Evolutionary conservation across 495 filamentous ascomycete species (phyloP).

Genomic region (Xylaria longipes): DNA sequence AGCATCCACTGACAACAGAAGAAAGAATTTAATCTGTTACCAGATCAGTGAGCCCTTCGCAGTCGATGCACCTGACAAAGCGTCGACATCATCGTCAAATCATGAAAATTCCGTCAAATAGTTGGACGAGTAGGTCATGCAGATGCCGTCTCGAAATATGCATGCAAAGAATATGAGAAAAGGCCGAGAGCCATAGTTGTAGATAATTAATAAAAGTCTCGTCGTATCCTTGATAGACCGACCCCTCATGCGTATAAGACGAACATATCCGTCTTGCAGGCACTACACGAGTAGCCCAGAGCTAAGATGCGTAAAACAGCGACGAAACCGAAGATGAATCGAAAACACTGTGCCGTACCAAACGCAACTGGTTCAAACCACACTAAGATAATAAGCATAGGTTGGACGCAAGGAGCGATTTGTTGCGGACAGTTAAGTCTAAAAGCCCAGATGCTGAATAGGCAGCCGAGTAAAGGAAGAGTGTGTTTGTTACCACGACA

Average conservation of each 20-base stretch:
- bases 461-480: conserved; percentile 3
- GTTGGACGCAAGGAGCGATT: not conserved
- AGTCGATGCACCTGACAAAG: not conserved
- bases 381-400: not conserved
- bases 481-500: conserved; percentile 28
- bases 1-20: not conserved
- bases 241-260: not conserved
- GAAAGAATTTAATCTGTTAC: not conserved
- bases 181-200: not conserved
- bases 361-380: not conserved
- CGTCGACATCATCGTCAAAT: conserved; percentile 7
- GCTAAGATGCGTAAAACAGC: not conserved
- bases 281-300: not conserved
- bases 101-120: conserved; percentile 5
- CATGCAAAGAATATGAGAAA: not conserved
- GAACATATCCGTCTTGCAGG: not conserved
- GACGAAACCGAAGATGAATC: not conserved
- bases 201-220: not conserved
- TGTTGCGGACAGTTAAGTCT: not conserved
- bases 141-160: not conserved
- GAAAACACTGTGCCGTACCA: not conserved
- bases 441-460: not conserved
- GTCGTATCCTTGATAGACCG: not conserved
- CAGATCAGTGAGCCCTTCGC: not conserved
- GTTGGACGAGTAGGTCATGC: conserved; percentile 1